phyloP scores from a whole-genome alignment of 352 stramenopile genomes.

The Pythium plurisporium region DNA sequence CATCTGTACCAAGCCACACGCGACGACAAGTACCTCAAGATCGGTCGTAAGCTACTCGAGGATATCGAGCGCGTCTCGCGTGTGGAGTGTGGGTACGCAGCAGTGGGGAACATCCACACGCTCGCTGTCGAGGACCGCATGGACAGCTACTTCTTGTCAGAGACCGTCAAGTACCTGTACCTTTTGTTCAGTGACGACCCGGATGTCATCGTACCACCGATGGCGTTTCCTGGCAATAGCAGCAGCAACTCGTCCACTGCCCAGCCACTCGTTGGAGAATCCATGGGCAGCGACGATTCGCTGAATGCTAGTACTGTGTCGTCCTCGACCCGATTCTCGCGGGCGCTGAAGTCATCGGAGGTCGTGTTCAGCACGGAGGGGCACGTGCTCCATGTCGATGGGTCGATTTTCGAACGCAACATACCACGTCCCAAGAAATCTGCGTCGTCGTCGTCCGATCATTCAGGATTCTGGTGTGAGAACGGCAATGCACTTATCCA shows the following conservation, averaged over 20 bases:
- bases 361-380: constrained; percentile 83
- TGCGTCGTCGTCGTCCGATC: neutral
- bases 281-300: too few species aligned
- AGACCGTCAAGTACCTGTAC: constrained; percentile 99
- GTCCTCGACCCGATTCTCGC: too few species aligned
- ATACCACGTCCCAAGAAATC: neutral
- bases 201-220: constrained; percentile 59
- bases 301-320: too few species aligned
- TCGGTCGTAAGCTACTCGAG: constrained; percentile 83
- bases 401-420: constrained; percentile 44
- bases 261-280: neutral
- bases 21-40: constrained; percentile 87
- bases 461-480: constrained; percentile 32
- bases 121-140: constrained; percentile 94
- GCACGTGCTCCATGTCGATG: constrained; percentile 65
- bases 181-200: constrained; percentile 95
- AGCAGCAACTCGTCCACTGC: neutral
- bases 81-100: constrained; percentile 91
- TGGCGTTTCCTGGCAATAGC: constrained; percentile 7
- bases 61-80: constrained; percentile 84
- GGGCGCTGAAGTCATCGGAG: constrained; percentile 56
- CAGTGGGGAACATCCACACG: constrained; percentile 88
- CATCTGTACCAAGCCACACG: constrained; percentile 91
- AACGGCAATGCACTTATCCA: constrained; percentile 42
- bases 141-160: constrained; percentile 98